Conservation (phyloP, 1,284 basidiomycete species). For the Hemileia vastatrix region DNA sequence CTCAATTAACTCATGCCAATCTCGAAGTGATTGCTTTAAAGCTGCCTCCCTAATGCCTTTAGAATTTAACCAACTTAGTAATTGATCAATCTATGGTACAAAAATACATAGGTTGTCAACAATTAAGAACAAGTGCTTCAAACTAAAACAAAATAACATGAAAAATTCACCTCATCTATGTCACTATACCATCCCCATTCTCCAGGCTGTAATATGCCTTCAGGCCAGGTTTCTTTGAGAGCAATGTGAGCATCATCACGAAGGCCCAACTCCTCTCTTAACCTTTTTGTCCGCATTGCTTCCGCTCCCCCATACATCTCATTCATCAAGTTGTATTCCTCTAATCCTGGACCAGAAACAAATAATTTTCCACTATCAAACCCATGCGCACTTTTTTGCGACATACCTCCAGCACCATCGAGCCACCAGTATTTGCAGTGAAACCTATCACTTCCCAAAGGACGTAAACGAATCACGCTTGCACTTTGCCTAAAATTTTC, state of each 20-base stretch:
- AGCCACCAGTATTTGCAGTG: conserved; percentile 22
- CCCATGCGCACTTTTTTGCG: not conserved
- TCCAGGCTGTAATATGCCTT: not conserved
- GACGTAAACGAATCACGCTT: conserved; percentile 2
- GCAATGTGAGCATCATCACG: not conserved
- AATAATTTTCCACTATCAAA: not conserved
- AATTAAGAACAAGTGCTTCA: too few species aligned
- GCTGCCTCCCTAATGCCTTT: conserved; percentile 8
- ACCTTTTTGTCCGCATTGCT: not conserved
- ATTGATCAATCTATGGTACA: too few species aligned
- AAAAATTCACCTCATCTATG: conserved; percentile 2
- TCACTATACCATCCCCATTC: conserved; percentile 10
- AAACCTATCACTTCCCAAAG: conserved; percentile 11
- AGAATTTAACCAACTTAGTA: conserved; percentile 9
- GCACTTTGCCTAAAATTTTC: conserved; percentile 4
- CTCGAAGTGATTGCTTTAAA: conserved; percentile 3
- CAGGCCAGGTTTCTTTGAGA: not conserved
- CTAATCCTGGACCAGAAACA: conserved; percentile 1
- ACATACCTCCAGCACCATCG: conserved; percentile 11
- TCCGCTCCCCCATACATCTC: not conserved
- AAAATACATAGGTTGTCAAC: too few species aligned
- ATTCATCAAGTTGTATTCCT: conserved; percentile 1
- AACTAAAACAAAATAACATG: not conserved
- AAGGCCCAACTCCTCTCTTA: not conserved
- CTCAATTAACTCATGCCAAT: conserved; percentile 14